These are phyloP conservation scores for Penstemon davidsonii DNA, from an alignment of 257 asterid species.

Conservation along the genomic window DNA sequence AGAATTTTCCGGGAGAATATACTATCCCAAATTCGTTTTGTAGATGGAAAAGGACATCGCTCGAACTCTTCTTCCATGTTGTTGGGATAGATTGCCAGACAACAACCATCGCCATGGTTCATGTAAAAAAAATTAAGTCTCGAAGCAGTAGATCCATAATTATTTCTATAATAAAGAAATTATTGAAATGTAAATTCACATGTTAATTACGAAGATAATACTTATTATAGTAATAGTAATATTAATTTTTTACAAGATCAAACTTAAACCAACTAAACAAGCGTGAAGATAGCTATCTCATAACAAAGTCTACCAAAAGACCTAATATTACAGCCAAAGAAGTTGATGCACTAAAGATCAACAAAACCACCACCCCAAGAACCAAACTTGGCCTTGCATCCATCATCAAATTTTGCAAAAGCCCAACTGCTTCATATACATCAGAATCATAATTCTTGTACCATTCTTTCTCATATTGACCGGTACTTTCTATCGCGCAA, in stretches of 20 bases:
- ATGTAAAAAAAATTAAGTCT: background rate
- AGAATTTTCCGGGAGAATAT: too few relatives aligned
- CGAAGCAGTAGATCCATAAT: too few relatives aligned
- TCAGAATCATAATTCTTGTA: constrained; percentile 28
- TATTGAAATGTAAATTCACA: background rate
- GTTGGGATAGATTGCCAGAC: too few relatives aligned
- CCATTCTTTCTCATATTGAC: constrained; percentile 28
- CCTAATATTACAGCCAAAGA: constrained; percentile 25
- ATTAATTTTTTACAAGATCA: too few relatives aligned
- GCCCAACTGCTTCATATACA: constrained; percentile 41
- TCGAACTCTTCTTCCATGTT: too few relatives aligned
- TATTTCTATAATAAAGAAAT: too few relatives aligned
- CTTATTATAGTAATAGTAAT: too few relatives aligned
- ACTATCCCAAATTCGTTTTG: too few relatives aligned
- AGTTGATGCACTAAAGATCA: constrained; percentile 33
- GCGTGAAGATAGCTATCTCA: background rate
- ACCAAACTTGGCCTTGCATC: constrained; percentile 41
- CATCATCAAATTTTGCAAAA: constrained; percentile 43
- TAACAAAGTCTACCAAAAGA: constrained; percentile 18
- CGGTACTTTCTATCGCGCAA: background rate
- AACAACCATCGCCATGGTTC: background rate
- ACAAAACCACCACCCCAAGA: constrained; percentile 33
- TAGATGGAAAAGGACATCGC: too few relatives aligned
- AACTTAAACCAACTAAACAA: background rate
- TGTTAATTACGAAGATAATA: too few relatives aligned